phyloP scores from a whole-genome alignment of 192 early-diverging fungal species.

The Cetraspora pellucida region DNA sequence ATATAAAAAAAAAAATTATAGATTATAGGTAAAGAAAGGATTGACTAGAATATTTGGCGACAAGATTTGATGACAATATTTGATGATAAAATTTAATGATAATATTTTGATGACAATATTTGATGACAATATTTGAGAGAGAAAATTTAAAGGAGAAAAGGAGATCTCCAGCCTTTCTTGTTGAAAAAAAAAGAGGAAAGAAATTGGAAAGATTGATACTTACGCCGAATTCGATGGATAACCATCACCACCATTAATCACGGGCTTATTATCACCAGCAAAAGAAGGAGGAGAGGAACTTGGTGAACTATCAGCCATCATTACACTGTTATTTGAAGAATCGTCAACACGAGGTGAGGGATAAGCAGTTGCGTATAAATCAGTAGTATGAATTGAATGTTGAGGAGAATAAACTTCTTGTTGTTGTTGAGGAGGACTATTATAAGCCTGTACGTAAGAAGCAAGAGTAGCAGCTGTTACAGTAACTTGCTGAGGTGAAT shows the following conservation, averaged over 20 bases:
- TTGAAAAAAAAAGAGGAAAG: no score
- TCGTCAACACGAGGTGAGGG: conserved; percentile 9
- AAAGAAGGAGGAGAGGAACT: conserved; percentile 4
- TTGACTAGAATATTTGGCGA: no score
- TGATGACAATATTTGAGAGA: no score
- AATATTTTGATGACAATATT: no score
- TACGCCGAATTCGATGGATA: background rate
- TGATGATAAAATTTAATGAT: no score
- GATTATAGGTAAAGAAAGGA: no score
- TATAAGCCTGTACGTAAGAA: background rate
- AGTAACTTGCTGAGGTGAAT: background rate
- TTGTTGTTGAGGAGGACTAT: background rate
- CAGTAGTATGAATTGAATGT: background rate
- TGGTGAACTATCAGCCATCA: background rate
- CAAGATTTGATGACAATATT: no score
- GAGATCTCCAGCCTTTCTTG: no score
- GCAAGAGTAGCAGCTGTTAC: background rate
- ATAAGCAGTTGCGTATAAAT: conserved; percentile 2
- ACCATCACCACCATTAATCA: background rate
- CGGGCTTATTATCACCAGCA: conserved; percentile 4
- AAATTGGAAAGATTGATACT: background rate
- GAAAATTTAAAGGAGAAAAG: no score
- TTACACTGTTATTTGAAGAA: background rate
- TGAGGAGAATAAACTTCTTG: background rate
- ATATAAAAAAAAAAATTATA: no score